Evolutionary conservation across 306 rosid genomes (phyloP).

Genomic region (Comarum palustre): DNA sequence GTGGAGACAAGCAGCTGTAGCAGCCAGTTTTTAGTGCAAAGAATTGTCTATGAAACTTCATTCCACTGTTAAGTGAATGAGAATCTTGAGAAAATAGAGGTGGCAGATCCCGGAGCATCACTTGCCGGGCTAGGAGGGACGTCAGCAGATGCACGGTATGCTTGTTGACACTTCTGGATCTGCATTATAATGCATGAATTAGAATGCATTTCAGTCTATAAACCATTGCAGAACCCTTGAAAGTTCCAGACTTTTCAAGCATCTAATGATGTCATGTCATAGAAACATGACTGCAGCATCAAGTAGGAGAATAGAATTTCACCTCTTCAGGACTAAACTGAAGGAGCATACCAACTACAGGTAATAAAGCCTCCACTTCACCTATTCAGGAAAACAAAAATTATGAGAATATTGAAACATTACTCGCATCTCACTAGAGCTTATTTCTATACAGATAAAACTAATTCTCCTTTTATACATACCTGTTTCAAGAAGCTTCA

Average conservation of each 20-base stretch:
- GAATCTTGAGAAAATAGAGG: constrained; percentile 87
- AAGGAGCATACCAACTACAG: constrained; percentile 94
- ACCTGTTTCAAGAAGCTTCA: constrained; percentile 99
- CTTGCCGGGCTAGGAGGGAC: constrained; percentile 62
- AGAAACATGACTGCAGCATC: constrained; percentile 2
- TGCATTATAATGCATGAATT: constrained; percentile 39
- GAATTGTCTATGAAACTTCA: constrained; percentile 24
- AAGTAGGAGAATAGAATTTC: constrained; percentile 22
- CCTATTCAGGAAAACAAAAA: constrained; percentile 42
- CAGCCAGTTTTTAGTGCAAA: constrained; percentile 25
- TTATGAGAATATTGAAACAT: constrained; percentile 1
- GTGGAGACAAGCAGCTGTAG: constrained; percentile 28
- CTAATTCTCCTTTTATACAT: not conserved
- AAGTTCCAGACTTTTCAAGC: too few relatives aligned
- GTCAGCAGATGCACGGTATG: constrained; percentile 62
- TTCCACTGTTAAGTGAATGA: constrained; percentile 50
- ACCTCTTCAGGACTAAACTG: constrained; percentile 99
- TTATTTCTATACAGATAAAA: not conserved
- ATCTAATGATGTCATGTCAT: not conserved
- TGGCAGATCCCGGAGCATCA: constrained; percentile 63
- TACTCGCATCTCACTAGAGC: not conserved
- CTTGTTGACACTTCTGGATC: constrained; percentile 90
- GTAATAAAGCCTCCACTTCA: constrained; percentile 91
- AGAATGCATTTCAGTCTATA: not conserved
- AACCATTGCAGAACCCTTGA: not conserved